Evolutionary conservation across 306 rosid genomes (phyloP).

Genomic region (Castanea crenata): DNA sequence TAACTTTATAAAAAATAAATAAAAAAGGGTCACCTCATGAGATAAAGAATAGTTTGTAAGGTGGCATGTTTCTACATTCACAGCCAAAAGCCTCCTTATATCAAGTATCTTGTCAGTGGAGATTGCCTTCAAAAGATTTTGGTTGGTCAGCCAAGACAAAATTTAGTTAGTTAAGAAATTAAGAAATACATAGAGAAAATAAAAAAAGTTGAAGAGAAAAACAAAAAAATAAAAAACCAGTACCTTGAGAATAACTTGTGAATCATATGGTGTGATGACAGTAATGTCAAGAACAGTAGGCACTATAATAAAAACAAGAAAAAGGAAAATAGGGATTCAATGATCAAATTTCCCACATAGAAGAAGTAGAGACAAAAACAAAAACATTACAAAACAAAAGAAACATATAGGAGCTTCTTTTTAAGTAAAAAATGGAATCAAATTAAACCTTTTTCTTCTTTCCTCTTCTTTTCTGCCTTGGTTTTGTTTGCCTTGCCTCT

Average conservation of each 20-base stretch:
- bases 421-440: slow-evolving; percentile 4
- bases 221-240: neutral
- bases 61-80: slow-evolving; percentile 83
- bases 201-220: neutral
- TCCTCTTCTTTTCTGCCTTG: slow-evolving; percentile 88
- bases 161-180: neutral
- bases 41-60: slow-evolving; percentile 80
- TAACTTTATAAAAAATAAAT: neutral
- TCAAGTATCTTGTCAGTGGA: slow-evolving; percentile 92
- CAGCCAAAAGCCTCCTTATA: slow-evolving; percentile 78
- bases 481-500: slow-evolving; percentile 72
- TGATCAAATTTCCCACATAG: neutral
- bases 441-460: slow-evolving; percentile 79
- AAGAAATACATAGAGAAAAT: neutral
- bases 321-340: neutral
- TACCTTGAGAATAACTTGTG: slow-evolving; percentile 80
- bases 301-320: slow-evolving; percentile 33
- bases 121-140: slow-evolving; percentile 64
- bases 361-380: neutral
- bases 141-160: neutral
- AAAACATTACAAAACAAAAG: neutral
- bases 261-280: slow-evolving; percentile 62
- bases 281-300: slow-evolving; percentile 81
- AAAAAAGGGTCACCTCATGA: slow-evolving; percentile 60
- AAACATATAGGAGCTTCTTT: neutral